Evolutionary conservation across 2,329 filamentous ascomycete genomes (phyloP), one percentile per base, ranked within the genome.

Genomic region (Trichoderma cornu-damae): DNA sequence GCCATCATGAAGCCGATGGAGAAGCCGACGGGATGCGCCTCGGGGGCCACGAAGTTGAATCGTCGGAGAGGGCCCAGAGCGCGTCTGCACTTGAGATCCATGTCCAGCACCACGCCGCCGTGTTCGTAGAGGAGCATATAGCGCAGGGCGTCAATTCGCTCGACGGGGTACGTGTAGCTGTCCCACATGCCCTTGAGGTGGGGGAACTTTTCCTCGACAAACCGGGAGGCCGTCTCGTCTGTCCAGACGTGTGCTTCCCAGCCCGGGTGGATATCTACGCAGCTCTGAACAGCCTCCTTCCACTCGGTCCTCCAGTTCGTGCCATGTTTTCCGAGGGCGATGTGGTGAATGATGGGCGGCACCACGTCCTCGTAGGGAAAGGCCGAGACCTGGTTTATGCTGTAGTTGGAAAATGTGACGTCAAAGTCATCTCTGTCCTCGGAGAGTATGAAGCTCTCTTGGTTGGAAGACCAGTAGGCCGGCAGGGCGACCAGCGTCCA

Each of bases 61-160:
- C 69, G 67, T 6, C 72, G 66, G 20, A 75, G 62, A 2, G 73
- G 73, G 1, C 72, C 72, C 4, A 75, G 63, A 2, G 69, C 70
- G 16, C 72, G 68, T 53, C 67, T 67, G 61, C 73, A 75, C 22
- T 70, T 65, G 12, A 75, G 67, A 50, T 64, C 62, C 62, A 64
- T 64, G 42, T 64, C 62, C 42, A 64, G 59, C 12, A 64, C 61
- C 3, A 63, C 62, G 46, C 62, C 62, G 70, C 73, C 66, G 70
- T 71, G 63, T 70, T 72, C 61, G 40, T 62, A 63, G 11, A 64
- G 46, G 3, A 72, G 63, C 65, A 72, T 68, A 72, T 89, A 90
- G 48, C 86, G 79, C 61, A 89, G 86, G 8, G 85, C 77, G 65
- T 89, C 86, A 42, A 86, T 84, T 59, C 85, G 81, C 69, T 89